These are phyloP conservation scores for Cercospora canescens DNA, from an alignment of 2,329 filamentous ascomycete species.

Conservation along the genomic window DNA sequence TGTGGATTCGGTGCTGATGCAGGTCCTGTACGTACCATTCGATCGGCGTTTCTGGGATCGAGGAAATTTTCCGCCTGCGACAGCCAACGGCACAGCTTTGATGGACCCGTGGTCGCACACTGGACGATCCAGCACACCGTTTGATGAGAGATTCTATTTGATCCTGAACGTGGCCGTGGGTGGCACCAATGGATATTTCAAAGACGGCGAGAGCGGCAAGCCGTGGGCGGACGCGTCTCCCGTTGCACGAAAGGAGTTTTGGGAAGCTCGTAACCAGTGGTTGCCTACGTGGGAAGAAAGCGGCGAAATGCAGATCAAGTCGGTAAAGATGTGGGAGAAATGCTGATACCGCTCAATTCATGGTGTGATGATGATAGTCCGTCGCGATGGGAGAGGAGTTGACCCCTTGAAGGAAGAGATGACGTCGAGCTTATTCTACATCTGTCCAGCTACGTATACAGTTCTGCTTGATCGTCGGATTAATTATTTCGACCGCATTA, in stretches of 20 bases:
- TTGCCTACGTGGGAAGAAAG: slow-evolving; percentile 39
- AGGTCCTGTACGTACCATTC: slow-evolving; percentile 71
- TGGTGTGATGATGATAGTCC: not conserved
- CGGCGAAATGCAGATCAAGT: slow-evolving; percentile 44
- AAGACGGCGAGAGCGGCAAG: slow-evolving; percentile 69
- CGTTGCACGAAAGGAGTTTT: slow-evolving; percentile 74
- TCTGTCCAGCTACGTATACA: too few species aligned
- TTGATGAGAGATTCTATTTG: slow-evolving; percentile 45
- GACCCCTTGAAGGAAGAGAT: not conserved
- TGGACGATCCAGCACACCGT: slow-evolving; percentile 39
- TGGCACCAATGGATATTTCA: slow-evolving; percentile 68
- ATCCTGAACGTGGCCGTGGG: slow-evolving; percentile 44
- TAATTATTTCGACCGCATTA: too few species aligned
- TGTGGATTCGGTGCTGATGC: slow-evolving; percentile 75
- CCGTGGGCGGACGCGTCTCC: slow-evolving; percentile 73
- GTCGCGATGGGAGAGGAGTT: not conserved
- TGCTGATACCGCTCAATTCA: not conserved
- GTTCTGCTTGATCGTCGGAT: too few species aligned
- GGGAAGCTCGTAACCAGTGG: slow-evolving; percentile 53
- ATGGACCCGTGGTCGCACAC: slow-evolving; percentile 40
- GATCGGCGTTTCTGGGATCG: slow-evolving; percentile 41
- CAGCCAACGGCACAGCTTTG: slow-evolving; percentile 38
- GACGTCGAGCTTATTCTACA: not conserved
- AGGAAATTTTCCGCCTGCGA: slow-evolving; percentile 38
- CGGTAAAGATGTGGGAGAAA: slow-evolving; percentile 51